Evolutionary conservation across 495 filamentous ascomycete genomes (phyloP), one percentile per base, ranked within the genome.

Genomic region (Massariosphaeria phaeospora): DNA sequence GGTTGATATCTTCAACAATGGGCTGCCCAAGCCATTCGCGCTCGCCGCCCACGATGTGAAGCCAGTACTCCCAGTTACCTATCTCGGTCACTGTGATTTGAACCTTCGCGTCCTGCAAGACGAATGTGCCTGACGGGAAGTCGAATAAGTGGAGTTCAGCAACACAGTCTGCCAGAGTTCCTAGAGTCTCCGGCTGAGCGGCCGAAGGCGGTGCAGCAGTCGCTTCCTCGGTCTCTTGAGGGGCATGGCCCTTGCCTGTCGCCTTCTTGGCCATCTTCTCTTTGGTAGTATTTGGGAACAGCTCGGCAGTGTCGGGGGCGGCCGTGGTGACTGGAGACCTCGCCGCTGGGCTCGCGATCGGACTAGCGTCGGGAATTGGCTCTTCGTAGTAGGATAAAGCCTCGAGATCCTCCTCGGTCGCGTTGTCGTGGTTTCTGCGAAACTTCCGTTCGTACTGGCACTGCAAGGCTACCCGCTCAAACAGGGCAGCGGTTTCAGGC

Each of bases 361-460:
- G 89, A 64, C 89, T 94, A 0, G 89, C 89, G 46, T 80, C 80
- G 0, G 90, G 90, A 27, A 96, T 89, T 0, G 85, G 82, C 59
- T 85, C 79, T 59, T 88, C 84, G 64, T 84, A 79, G 70, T 94
- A 97, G 5, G 79, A 79, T 66, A 98, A 96, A 53, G 89, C 77
- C 20, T 80, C 65, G 3, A 97, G 73, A 51, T 97, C 90, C 61
- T 82, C 72, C 40, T 91, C 85, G 0, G 87, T 91, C 0, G 91
- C 94, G 35, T 80, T 83, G 42, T 88, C 82, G 52, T 87, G 79
- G 21, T 80, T 84, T 65, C 81, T 84, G 27, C 86, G 81, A 67
- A 86, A 91, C 63, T 95, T 96, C 57, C 94, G 80, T 75, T 98
- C 93, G 84, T 90, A 98, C 67, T 98, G 93, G 68, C 94, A 97